Evolutionary conservation across 2,329 filamentous ascomycete species (phyloP).

Genomic region (Colletotrichum melonis): DNA sequence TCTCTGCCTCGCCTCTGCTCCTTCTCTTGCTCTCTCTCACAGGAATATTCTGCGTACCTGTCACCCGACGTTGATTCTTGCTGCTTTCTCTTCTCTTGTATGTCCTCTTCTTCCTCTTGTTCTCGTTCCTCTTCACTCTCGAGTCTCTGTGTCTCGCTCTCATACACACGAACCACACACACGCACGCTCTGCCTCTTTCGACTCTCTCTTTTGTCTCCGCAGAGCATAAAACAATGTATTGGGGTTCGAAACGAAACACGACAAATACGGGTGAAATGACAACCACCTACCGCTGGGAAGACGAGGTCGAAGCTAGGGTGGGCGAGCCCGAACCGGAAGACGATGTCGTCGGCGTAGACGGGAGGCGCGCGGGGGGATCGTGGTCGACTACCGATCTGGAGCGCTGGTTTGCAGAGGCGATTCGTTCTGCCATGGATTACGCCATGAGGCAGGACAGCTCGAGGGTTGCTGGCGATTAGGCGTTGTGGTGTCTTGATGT

Average conservation of each 20-base stretch:
- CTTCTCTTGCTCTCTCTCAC: no score
- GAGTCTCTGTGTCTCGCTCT: background rate
- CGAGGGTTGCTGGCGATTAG: conserved; percentile 21
- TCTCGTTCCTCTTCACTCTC: background rate
- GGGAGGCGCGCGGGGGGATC: conserved; percentile 62
- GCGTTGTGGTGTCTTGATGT: conserved; percentile 18
- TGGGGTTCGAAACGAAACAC: conserved; percentile 2
- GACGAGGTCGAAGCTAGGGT: conserved; percentile 32
- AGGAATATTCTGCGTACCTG: background rate
- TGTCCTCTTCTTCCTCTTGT: background rate
- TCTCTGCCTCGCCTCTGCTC: no score
- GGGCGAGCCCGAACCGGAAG: conserved; percentile 30
- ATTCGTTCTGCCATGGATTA: conserved; percentile 77
- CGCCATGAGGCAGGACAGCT: conserved; percentile 66
- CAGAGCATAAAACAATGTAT: conserved; percentile 7
- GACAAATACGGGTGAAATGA: background rate
- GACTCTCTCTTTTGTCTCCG: background rate
- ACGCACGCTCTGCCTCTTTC: background rate
- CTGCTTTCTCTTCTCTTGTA: background rate
- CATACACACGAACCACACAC: background rate
- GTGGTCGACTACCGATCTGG: conserved; percentile 66
- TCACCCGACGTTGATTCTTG: background rate
- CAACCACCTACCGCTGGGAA: conserved; percentile 35
- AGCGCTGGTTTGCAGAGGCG: conserved; percentile 58
- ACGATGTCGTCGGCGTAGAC: conserved; percentile 46